Evolutionary conservation across 1,139 yeast genomes (phyloP).

Genomic region (Schizosaccharomyces versatilis): DNA sequence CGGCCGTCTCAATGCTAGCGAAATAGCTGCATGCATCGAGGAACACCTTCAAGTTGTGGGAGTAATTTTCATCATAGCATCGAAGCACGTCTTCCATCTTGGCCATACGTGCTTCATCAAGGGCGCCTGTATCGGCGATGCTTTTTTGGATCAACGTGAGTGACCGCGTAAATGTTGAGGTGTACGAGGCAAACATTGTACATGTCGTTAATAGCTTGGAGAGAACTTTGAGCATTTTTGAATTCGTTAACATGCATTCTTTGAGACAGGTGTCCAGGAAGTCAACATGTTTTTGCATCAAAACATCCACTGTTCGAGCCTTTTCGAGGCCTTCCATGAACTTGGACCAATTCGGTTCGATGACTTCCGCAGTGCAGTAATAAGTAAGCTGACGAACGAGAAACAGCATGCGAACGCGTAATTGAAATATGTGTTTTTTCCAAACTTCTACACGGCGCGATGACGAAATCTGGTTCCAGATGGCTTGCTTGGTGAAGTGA

Average conservation of each 20-base stretch:
- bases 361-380: slow-evolving; percentile 38
- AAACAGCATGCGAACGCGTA: slow-evolving; percentile 41
- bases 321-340: slow-evolving; percentile 20
- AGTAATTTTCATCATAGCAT: slow-evolving; percentile 34
- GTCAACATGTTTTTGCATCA: slow-evolving; percentile 31
- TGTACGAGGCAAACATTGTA: slow-evolving; percentile 33
- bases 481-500: slow-evolving; percentile 41
- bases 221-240: slow-evolving; percentile 29
- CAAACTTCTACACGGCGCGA: slow-evolving; percentile 29
- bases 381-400: slow-evolving; percentile 35
- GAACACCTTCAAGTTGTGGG: slow-evolving; percentile 32
- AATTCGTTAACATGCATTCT: slow-evolving; percentile 46
- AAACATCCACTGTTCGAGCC: slow-evolving; percentile 28
- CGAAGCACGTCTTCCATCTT: slow-evolving; percentile 29
- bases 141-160: slow-evolving; percentile 22
- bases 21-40: slow-evolving; percentile 32
- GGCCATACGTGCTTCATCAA: slow-evolving; percentile 23
- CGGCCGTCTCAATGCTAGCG: slow-evolving; percentile 45
- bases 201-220: slow-evolving; percentile 20
- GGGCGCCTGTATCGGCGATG: slow-evolving; percentile 21
- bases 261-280: slow-evolving; percentile 44
- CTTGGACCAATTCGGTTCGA: slow-evolving; percentile 32
- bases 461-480: slow-evolving; percentile 37
- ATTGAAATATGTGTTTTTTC: slow-evolving; percentile 34
- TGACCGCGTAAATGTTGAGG: slow-evolving; percentile 34